Evolutionary conservation across 2,329 filamentous ascomycete genomes (phyloP).

Genomic region (Aspergillus calidoustus): DNA sequence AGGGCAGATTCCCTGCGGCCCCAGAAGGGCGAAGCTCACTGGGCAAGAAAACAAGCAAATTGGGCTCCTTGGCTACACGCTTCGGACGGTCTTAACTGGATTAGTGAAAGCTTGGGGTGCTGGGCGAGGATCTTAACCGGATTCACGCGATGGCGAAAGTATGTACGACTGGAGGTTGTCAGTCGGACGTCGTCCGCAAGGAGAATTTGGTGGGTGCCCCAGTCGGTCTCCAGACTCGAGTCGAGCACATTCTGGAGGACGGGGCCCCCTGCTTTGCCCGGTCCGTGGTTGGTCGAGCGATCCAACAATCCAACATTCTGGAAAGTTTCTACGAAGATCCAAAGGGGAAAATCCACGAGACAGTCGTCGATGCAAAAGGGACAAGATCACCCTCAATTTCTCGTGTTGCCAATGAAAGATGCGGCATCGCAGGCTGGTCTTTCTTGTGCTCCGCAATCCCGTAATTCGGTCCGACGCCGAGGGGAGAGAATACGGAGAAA

Average conservation of each 20-base stretch:
- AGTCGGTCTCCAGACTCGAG: background rate
- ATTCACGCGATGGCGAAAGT: background rate
- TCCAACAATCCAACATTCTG: background rate
- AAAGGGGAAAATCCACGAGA: background rate
- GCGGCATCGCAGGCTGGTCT: background rate
- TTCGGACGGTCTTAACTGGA: background rate
- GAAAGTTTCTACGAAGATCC: background rate
- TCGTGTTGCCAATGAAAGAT: background rate
- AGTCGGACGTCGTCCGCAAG: background rate
- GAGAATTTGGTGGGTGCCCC: background rate
- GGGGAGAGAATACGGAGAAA: conserved; percentile 6
- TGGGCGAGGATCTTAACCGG: conserved; percentile 9
- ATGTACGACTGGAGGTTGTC: background rate
- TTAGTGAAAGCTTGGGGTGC: conserved; percentile 8
- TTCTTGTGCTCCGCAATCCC: conserved; percentile 1
- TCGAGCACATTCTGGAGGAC: background rate
- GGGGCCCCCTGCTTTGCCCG: background rate
- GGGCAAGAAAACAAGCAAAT: background rate
- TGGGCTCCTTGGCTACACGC: background rate
- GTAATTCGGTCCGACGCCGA: conserved; percentile 1
- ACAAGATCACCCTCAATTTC: background rate
- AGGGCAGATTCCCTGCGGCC: background rate
- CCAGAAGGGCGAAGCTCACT: background rate
- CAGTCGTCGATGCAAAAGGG: background rate
- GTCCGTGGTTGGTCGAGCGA: background rate